Conservation (phyloP, 305 asterid species). For the Fraxinus baroniana region DNA sequence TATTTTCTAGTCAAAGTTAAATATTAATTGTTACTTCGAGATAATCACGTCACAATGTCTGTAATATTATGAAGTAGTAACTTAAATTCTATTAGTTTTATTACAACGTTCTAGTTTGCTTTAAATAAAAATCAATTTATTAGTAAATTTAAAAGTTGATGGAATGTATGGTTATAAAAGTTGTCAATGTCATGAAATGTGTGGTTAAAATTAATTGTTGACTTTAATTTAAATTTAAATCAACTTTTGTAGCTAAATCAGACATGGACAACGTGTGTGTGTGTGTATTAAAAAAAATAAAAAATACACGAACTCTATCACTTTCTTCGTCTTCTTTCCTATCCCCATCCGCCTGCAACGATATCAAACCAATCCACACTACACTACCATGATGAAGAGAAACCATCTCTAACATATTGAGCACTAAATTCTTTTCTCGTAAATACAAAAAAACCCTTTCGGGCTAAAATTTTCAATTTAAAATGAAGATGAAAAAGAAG, state of each 20-base stretch:
- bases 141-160: not conserved
- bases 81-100: too few relatives aligned
- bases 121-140: too few relatives aligned
- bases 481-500: not conserved
- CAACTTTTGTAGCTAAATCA: not conserved
- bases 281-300: too few relatives aligned
- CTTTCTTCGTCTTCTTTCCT: not conserved
- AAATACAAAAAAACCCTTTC: not conserved
- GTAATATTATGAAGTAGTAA: not conserved
- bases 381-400: too few relatives aligned
- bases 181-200: too few relatives aligned
- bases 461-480: not conserved
- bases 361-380: too few relatives aligned
- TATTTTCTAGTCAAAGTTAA: not conserved
- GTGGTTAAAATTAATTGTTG: too few relatives aligned
- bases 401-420: too few relatives aligned
- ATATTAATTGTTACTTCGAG: not conserved
- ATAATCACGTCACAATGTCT: not conserved
- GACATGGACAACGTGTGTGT: not conserved
- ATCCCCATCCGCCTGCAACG: not conserved
- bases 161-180: too few relatives aligned
- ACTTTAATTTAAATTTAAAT: too few relatives aligned
- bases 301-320: too few relatives aligned
- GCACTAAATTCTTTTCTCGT: too few relatives aligned
- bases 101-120: not conserved